A percentile compares a stretch with the other conserved stretches of the same genome.
Conservation (phyloP, 257 asterid genomes). For the Solanum pimpinellifolium region DNA sequence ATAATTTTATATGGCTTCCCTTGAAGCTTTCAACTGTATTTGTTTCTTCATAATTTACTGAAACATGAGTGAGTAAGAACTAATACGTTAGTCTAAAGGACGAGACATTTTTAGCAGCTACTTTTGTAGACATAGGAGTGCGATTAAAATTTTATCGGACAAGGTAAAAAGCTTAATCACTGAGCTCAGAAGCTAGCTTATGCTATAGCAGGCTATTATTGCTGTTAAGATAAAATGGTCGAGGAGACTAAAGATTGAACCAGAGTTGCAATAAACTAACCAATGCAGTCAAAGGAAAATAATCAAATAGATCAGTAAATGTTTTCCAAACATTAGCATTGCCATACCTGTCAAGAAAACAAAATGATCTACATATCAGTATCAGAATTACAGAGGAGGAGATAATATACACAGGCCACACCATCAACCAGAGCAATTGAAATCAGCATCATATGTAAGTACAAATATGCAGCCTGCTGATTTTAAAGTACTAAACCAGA, state of each 20-base stretch:
- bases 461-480: neutral
- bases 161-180: neutral
- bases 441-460: neutral
- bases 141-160: neutral
- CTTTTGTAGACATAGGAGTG: neutral
- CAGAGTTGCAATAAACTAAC: conserved; percentile 28
- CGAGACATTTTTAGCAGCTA: neutral
- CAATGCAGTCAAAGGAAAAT: conserved; percentile 89
- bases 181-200: neutral
- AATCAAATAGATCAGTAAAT: conserved; percentile 87
- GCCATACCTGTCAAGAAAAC: conserved; percentile 51
- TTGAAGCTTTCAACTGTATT: neutral
- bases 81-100: neutral
- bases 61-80: neutral
- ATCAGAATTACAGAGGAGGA: neutral
- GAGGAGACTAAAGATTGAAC: neutral
- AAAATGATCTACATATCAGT: neutral
- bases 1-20: neutral
- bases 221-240: neutral
- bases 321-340: conserved; percentile 95
- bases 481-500: neutral
- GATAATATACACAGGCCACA: neutral
- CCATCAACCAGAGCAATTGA: neutral
- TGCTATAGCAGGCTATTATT: neutral
- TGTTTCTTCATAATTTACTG: neutral